Percentiles rank a stretch among this genome's conserved stretches.
Evolutionary conservation across 148 eudicot species (phyloP).

Genomic region (Silene latifolia): DNA sequence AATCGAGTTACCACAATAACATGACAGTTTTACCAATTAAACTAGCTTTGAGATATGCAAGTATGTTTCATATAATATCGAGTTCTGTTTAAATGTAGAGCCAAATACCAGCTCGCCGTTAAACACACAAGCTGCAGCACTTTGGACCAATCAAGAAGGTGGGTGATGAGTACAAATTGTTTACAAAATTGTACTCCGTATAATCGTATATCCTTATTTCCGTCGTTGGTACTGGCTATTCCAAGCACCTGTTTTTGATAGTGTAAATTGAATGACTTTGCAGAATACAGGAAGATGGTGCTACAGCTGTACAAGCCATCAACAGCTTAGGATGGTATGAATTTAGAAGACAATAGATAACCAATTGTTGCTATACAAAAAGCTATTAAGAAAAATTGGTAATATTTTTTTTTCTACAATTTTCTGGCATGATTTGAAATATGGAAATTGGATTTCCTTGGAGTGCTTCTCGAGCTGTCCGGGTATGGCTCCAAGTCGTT

Average conservation of each 20-base stretch:
- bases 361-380: too few relatives aligned
- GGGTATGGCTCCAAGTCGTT: too few relatives aligned
- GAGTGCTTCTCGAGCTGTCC: too few relatives aligned
- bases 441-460: too few relatives aligned
- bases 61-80: not conserved
- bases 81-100: constrained; percentile 22
- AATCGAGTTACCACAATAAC: too few relatives aligned
- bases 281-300: constrained; percentile 95
- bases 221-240: not conserved
- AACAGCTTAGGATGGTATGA: constrained; percentile 13
- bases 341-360: not conserved
- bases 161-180: too few relatives aligned
- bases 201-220: not conserved
- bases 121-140: constrained; percentile 87
- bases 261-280: constrained; percentile 15
- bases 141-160: constrained; percentile 93
- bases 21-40: too few relatives aligned
- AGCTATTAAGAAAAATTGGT: too few relatives aligned
- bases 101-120: constrained; percentile 86
- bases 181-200: not conserved
- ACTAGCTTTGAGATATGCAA: too few relatives aligned
- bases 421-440: too few relatives aligned
- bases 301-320: constrained; percentile 77
- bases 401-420: too few relatives aligned
- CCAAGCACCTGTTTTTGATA: not conserved